These are phyloP conservation scores for Colletotrichum liriopes DNA, from an alignment of 2,329 filamentous ascomycete species.

Conservation along the genomic window DNA sequence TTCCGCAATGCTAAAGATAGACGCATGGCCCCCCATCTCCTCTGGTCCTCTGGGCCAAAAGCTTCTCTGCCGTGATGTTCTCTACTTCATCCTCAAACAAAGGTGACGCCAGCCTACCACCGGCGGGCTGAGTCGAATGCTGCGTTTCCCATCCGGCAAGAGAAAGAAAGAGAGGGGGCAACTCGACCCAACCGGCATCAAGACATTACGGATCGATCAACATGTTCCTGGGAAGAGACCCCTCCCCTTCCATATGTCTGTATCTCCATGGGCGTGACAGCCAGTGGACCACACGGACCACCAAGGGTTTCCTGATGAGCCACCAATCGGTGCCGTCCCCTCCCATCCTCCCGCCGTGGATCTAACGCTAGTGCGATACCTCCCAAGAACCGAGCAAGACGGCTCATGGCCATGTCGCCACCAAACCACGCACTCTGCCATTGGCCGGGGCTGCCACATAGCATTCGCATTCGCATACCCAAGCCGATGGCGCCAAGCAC, in stretches of 20 bases:
- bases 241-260: no score
- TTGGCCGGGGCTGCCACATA: no score
- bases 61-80: neutral
- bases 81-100: neutral
- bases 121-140: no score
- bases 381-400: neutral
- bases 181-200: neutral
- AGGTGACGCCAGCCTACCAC: neutral
- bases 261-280: neutral
- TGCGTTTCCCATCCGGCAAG: no score
- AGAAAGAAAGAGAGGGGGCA: neutral
- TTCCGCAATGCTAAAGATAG: slow-evolving; percentile 5
- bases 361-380: neutral
- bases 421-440: no score
- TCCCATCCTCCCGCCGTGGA: neutral
- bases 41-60: neutral
- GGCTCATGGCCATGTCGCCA: neutral
- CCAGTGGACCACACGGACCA: neutral
- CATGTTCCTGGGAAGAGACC: neutral
- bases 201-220: neutral
- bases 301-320: neutral
- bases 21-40: neutral
- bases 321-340: neutral
- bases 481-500: no score
- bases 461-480: no score